Percentiles rank a stretch among this genome's conserved stretches.
Evolutionary conservation across 2,329 filamentous ascomycete genomes (phyloP).

Genomic region (Colletotrichum gloeosporioides): DNA sequence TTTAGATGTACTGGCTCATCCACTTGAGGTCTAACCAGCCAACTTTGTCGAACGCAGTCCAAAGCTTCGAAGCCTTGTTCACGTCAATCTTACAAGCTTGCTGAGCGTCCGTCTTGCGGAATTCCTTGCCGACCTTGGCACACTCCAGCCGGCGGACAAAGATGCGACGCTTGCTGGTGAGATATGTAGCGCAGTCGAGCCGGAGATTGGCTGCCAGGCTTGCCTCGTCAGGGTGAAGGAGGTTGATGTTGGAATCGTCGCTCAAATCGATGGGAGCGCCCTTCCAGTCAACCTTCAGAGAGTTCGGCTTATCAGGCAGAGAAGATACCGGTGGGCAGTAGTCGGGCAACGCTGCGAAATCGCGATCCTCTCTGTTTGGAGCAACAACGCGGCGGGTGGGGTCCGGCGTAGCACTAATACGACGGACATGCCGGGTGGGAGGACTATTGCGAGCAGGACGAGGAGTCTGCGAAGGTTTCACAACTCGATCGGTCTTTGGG

Average conservation of each 20-base stretch:
- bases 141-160: conserved; percentile 78
- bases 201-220: conserved; percentile 78
- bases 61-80: conserved; percentile 94
- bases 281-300: conserved; percentile 87
- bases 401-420: conserved; percentile 54
- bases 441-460: conserved; percentile 39
- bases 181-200: conserved; percentile 85
- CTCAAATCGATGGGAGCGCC: conserved; percentile 78
- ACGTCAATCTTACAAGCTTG: conserved; percentile 98
- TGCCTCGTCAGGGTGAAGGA: conserved; percentile 82
- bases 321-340: conserved; percentile 73
- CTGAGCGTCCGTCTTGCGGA: conserved; percentile 94
- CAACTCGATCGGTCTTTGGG: conserved; percentile 35
- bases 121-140: conserved; percentile 76
- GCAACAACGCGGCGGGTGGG: conserved; percentile 58
- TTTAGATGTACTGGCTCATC: conserved; percentile 42
- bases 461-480: conserved; percentile 38
- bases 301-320: conserved; percentile 70
- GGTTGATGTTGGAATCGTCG: conserved; percentile 70
- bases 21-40: conserved; percentile 74
- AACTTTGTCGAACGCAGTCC: conserved; percentile 86
- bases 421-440: conserved; percentile 31
- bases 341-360: conserved; percentile 75
- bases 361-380: conserved; percentile 80
- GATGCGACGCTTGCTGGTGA: conserved; percentile 92